Percentiles rank a stretch among this genome's conserved stretches.
Conservation (phyloP, 208 protist species). For the Herpetomonas muscarum region DNA sequence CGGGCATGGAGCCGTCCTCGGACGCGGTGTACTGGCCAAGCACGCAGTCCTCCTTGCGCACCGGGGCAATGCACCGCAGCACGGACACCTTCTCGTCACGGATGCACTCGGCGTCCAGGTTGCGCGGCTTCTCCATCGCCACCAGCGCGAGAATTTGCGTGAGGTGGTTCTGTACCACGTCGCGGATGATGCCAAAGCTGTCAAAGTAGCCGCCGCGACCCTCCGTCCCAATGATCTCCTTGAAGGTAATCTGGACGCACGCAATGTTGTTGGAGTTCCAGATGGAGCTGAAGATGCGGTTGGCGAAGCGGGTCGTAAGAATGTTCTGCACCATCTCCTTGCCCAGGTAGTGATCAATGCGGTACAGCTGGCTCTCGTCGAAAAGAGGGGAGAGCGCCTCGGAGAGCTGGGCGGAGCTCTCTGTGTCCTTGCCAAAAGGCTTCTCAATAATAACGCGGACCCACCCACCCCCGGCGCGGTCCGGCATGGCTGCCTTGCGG, state of each 20-base stretch:
- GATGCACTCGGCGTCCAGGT: constrained; percentile 78
- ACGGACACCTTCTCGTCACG: constrained; percentile 90
- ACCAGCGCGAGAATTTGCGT: constrained; percentile 91
- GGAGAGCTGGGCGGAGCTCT: constrained; percentile 77
- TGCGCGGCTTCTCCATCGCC: constrained; percentile 90
- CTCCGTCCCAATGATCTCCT: constrained; percentile 91
- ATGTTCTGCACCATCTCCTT: constrained; percentile 96
- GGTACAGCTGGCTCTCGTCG: constrained; percentile 86
- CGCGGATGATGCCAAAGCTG: constrained; percentile 90
- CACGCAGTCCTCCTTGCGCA: constrained; percentile 76
- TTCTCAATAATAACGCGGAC: constrained; percentile 92
- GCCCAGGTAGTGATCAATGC: constrained; percentile 94
- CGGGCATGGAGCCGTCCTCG: constrained; percentile 69
- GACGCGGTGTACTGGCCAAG: constrained; percentile 91
- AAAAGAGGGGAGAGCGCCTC: constrained; percentile 69
- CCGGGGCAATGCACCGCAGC: constrained; percentile 60
- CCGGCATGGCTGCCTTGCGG: constrained; percentile 49
- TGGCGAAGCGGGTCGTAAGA: constrained; percentile 89
- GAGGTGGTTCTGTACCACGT: constrained; percentile 94
- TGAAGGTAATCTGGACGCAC: constrained; percentile 91
- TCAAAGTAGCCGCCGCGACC: constrained; percentile 94
- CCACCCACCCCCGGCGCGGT: constrained; percentile 44
- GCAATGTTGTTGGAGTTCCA: constrained; percentile 90
- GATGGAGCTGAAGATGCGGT: constrained; percentile 85
- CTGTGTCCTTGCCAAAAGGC: constrained; percentile 87